Evolutionary conservation across 345 rosid species (phyloP).

Genomic region (Theobroma cacao): DNA sequence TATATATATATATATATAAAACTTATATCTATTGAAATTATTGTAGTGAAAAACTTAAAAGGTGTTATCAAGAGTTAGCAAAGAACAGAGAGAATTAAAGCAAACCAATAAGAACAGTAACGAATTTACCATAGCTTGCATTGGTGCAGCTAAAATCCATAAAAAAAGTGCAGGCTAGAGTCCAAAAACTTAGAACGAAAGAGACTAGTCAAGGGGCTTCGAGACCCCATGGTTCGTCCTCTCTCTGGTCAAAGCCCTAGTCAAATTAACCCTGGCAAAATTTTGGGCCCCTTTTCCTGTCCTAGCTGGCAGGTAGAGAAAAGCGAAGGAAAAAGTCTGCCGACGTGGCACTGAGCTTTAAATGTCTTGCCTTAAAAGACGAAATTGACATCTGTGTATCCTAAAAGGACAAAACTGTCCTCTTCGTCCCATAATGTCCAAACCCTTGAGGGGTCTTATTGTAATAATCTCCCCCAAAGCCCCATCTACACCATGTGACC

Average conservation of each 20-base stretch:
- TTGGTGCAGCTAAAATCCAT: slow-evolving; percentile 5
- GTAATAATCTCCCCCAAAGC: background rate
- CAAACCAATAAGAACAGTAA: background rate
- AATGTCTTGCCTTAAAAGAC: slow-evolving; percentile 24
- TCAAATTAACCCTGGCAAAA: slow-evolving; percentile 20
- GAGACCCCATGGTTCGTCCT: slow-evolving; percentile 21
- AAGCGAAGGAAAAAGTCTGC: background rate
- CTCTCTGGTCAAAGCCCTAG: slow-evolving; percentile 28
- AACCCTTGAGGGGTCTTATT: background rate
- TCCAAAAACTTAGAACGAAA: slow-evolving; percentile 33
- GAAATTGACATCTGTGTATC: slow-evolving; percentile 19
- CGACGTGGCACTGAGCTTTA: slow-evolving; percentile 19
- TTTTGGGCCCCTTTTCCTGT: slow-evolving; percentile 10
- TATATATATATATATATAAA: too few species aligned
- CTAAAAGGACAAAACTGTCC: slow-evolving; percentile 22
- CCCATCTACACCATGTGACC: background rate
- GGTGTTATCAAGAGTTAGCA: background rate
- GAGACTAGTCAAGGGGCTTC: slow-evolving; percentile 23
- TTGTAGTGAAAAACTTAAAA: background rate
- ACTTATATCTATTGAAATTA: too few species aligned
- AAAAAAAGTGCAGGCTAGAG: slow-evolving; percentile 28
- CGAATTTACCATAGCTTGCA: background rate
- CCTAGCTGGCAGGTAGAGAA: slow-evolving; percentile 25
- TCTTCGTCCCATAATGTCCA: slow-evolving; percentile 9
- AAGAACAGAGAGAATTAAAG: background rate